phyloP scores from a whole-genome alignment of 768 basidiomycete genomes.

The Tricholoma furcatifolium region DNA sequence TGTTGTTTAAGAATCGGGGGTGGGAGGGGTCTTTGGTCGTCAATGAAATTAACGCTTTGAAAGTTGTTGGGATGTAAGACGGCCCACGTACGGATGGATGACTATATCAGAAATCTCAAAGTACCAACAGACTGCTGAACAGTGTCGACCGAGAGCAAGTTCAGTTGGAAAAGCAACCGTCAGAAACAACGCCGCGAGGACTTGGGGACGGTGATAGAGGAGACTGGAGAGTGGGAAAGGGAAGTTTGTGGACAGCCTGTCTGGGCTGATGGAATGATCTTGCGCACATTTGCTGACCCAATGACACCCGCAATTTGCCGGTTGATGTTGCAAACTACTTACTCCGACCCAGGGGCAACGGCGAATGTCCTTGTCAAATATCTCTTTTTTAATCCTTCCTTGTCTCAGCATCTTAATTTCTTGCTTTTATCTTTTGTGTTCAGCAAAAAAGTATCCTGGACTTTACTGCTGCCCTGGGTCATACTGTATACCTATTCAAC shows the following conservation, averaged over 20 bases:
- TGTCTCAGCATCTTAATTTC: background rate
- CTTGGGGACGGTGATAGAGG: constrained; percentile 23
- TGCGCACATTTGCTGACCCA: constrained; percentile 20
- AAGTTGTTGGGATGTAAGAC: background rate
- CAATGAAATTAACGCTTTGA: constrained; percentile 1
- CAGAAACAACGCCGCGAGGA: constrained; percentile 10
- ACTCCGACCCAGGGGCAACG: constrained; percentile 14
- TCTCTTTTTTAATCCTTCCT: background rate
- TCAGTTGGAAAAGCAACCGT: constrained; percentile 4
- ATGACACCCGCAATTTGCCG: constrained; percentile 22
- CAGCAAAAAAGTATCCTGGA: too few relatives aligned
- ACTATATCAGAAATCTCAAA: constrained; percentile 3
- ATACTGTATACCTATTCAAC: too few relatives aligned
- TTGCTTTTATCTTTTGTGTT: too few relatives aligned
- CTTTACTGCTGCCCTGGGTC: too few relatives aligned
- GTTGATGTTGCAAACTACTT: background rate
- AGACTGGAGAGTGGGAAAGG: constrained; percentile 24
- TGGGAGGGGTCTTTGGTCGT: background rate
- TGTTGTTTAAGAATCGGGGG: constrained; percentile 2
- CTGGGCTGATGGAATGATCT: constrained; percentile 25
- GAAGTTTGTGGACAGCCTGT: constrained; percentile 23
- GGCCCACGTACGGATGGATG: constrained; percentile 14
- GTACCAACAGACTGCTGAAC: background rate
- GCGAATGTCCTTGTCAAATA: background rate
- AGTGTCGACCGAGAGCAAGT: constrained; percentile 4